Evolutionary conservation across 352 stramenopile species (phyloP), one percentile per base, ranked within the genome.

Genomic region (Globisporangium splendens): DNA sequence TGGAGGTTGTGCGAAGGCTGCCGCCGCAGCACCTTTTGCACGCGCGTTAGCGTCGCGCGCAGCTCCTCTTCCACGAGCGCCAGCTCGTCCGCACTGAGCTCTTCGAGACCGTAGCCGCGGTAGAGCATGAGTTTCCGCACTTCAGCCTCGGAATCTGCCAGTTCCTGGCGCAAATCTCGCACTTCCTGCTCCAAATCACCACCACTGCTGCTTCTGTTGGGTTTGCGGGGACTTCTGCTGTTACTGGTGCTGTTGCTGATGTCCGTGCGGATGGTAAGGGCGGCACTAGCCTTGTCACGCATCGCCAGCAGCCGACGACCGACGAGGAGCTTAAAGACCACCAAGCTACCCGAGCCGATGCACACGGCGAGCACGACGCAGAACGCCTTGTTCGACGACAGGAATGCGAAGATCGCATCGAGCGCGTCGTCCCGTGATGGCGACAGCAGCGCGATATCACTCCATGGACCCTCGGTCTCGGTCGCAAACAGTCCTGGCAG

Each of bases 61-160:
- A 93, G 65, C 58, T 89, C 76, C 12, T 52, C 49, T 47, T 89
- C 83, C 1, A 93, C 67, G 42, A 70, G 57, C 13, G 77, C 68
- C 18, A 93, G 65, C 53, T 89, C 73, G 8, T 73, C 64, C 0
- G 58, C 46, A 8, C 62, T 46, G 35, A 93, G 67, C 10, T 58
- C 54, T 39, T 93, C 81, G 43, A 93, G 73, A n/a, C 79, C 79
- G 63, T 89, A 93, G 42, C 80, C 83, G 20, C 83, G 82, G 48
- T 83, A 78, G 22, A 90, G 53, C 83, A 93, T 93, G 2, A 93
- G 69, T 18, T 73, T 70, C 14, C 72, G 80, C 35, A 91, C 83
- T 56, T 93, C 83, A 8, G 73, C 66, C 52, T 93, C 83, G 49
- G 77, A 88, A 60, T 93, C 83, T n/a, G 72, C 72, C 35, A 93